These are phyloP conservation scores for Clitopilus passeckerianus DNA, from an alignment of 768 basidiomycete species.

Conservation along the genomic window DNA sequence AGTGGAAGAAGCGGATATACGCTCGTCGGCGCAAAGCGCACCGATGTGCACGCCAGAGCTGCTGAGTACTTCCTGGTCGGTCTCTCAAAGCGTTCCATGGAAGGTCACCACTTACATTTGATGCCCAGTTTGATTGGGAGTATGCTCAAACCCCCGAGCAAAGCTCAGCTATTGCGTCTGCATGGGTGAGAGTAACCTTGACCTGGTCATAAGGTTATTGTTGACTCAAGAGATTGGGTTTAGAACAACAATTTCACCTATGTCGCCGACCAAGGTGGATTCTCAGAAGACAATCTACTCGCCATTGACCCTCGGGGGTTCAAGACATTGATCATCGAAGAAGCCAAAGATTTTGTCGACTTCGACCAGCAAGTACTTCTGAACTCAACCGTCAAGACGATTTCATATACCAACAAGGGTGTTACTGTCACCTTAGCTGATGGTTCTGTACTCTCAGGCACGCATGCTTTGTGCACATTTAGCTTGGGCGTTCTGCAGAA, in stretches of 20 bases:
- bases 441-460: slow-evolving; percentile 39
- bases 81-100: slow-evolving; percentile 6
- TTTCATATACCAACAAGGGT: slow-evolving; percentile 38
- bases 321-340: slow-evolving; percentile 48
- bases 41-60: slow-evolving; percentile 39
- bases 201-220: neutral
- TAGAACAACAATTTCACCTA: slow-evolving; percentile 64
- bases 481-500: slow-evolving; percentile 68
- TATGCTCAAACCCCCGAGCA: slow-evolving; percentile 59
- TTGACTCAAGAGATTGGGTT: slow-evolving; percentile 1
- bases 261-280: slow-evolving; percentile 47
- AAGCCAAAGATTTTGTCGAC: slow-evolving; percentile 52
- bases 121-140: slow-evolving; percentile 37
- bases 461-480: slow-evolving; percentile 64
- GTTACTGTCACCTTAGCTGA: slow-evolving; percentile 43
- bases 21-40: slow-evolving; percentile 39
- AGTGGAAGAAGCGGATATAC: slow-evolving; percentile 51
- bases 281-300: slow-evolving; percentile 48
- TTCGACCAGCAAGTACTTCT: slow-evolving; percentile 35
- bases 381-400: slow-evolving; percentile 43
- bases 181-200: slow-evolving; percentile 41
- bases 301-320: slow-evolving; percentile 61
- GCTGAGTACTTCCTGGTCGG: slow-evolving; percentile 55
- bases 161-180: slow-evolving; percentile 58
- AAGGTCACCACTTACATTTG: neutral